Base-by-base conservation (phyloP, 768 basidiomycete genomes). In the Podaxis rugospora region DNA sequence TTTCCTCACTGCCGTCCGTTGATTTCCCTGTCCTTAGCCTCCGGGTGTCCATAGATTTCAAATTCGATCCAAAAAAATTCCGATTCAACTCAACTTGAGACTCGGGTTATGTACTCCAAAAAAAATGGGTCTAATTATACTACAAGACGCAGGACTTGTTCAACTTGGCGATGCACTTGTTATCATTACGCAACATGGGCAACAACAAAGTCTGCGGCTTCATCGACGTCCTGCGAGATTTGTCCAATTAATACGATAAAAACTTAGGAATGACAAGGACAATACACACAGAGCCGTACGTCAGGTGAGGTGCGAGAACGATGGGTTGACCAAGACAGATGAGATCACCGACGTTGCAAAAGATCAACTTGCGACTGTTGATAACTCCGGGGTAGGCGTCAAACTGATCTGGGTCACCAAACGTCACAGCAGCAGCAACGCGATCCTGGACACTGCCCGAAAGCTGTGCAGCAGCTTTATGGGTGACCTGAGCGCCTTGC, bases 401-500 rank as follows among this genome's bases (percentile, higher is more conserved):
- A 10, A 65, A 67, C 37, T 70, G 59, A 53, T 74, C 68, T 0
- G 75, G 75, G 60, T 76, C 75, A 21, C 74, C 74, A 42, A 74
- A 76, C 23, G 72, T 71, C 18, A 76, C 74, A 46, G 70, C 70
- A 14, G 71, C 73, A 35, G 64, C 67, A 63, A 76, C 66, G 11
- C 70, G 69, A 23, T 64, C 44, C 25, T 67, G 66, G 14, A 72
- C 63, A 2, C 65, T 28, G 9, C 73, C 50, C 3, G 77, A 74
- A 28, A 79, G 69, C 59, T 66, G 59, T 7, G 65, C 65, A 18
- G 75, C 76, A 14, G 77, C 74, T 9, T 74, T 69, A 55, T 78
- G 77, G 3, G 74, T 72, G 0, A 79, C 70, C 59, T 78, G 76
- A 6, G 70, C 72, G 39, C 74, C 72, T 67, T 75, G 74, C 52